Evolutionary conservation across 257 asterid genomes (phyloP).

Genomic region (Voacanga thouarsii): DNA sequence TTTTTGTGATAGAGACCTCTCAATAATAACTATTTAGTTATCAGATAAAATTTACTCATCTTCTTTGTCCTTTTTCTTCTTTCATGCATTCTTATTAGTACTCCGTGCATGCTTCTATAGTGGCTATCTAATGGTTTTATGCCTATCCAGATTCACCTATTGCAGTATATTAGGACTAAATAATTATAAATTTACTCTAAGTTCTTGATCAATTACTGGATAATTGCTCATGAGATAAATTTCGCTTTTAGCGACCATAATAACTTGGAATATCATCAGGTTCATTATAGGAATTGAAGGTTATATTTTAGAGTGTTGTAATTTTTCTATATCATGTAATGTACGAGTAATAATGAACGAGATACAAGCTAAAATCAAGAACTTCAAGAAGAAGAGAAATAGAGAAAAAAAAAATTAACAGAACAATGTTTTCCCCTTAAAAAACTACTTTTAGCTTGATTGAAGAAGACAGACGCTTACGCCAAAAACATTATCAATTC

Average conservation of each 20-base stretch:
- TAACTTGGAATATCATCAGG: not conserved
- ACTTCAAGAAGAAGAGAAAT: not conserved
- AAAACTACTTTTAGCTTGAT: not conserved
- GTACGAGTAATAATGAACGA: not conserved
- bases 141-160: not conserved
- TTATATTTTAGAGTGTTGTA: no score
- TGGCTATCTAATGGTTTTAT: not conserved
- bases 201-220: not conserved
- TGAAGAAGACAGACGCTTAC: not conserved
- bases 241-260: not conserved
- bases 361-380: not conserved
- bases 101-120: not conserved
- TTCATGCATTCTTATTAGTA: not conserved
- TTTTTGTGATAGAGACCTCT: not conserved
- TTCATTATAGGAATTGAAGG: not conserved
- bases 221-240: not conserved
- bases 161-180: not conserved
- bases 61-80: not conserved
- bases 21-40: not conserved
- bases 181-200: not conserved
- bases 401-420: not conserved
- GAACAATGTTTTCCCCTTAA: not conserved
- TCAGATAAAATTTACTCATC: not conserved
- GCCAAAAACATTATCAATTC: not conserved
- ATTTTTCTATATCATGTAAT: not conserved